Evolutionary conservation across 805 yeast species (phyloP), one percentile per base, ranked within the genome.

Genomic region (Lachancea mirantina): DNA sequence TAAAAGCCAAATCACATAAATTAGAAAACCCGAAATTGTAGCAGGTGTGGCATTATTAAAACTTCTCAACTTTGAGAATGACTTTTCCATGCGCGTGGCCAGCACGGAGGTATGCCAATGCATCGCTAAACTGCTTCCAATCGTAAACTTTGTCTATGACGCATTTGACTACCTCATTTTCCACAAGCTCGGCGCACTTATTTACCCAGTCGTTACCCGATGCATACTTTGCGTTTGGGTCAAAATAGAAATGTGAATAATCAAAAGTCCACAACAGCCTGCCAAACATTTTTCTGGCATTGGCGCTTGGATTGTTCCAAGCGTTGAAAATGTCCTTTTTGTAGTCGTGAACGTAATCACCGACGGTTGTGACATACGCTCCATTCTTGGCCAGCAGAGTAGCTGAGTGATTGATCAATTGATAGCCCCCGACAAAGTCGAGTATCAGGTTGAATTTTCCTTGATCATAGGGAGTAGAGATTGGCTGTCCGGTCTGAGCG

Each of bases 351-450:
- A 66, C 66, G 21, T 55, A 49, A 43, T 80, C 87, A 10, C 94
- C 95, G 8, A 68, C 74, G 18, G 79, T 66, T 5, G 83, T 70
- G 6, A 72, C 57, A 46, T 70, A 82, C 23, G 65, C 59, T 11
- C 77, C 72, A 4, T 74, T 72, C 28, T 62, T 55, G 20, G 60
- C 68, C 35, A 81, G 56, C 17, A 67, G 63, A 20, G 60, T 44
- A 7, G 55, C 46, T 16, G 73, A 61, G 23, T 69, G 60, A 5
- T 56, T 39, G 17, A 76, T 52, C 4, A 80, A 65, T 19, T 71
- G 74, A 28, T 65, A 63, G 26, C 82, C 82, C 24, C 95, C 92
- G 31, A 75, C 70, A 40, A 78, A 69, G 57, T 85, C 95, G 8
- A 80, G 48, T n/a, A 82, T 72, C 4, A 71, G 47, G 47, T 80